These are phyloP conservation scores for Hypoxylon sp. DNA, from an alignment of 2,329 filamentous ascomycete genomes.

Conservation along the genomic window DNA sequence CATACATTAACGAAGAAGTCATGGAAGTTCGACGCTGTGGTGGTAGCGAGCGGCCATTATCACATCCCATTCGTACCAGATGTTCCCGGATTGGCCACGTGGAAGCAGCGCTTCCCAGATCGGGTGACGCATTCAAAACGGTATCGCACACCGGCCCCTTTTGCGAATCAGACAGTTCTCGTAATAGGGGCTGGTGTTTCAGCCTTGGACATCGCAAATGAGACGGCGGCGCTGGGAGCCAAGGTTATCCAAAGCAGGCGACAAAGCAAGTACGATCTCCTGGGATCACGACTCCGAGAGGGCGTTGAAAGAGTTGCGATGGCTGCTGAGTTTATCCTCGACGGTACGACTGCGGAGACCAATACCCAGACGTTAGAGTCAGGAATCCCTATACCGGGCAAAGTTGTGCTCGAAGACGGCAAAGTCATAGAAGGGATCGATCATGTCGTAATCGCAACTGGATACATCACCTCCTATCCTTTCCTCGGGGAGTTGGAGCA, in stretches of 20 bases:
- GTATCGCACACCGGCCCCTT: conserved; percentile 73
- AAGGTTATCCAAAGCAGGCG: conserved; percentile 65
- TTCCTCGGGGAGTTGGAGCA: conserved; percentile 68
- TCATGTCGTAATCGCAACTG: conserved; percentile 72
- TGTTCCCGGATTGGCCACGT: conserved; percentile 67
- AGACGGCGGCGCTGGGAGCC: conserved; percentile 53
- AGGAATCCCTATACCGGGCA: conserved; percentile 60
- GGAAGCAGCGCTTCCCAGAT: conserved; percentile 65
- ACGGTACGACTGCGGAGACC: conserved; percentile 48
- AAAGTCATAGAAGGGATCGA: conserved; percentile 66
- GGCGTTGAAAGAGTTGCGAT: conserved; percentile 65
- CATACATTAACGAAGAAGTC: conserved; percentile 48
- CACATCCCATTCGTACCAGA: conserved; percentile 71
- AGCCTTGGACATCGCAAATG: conserved; percentile 57
- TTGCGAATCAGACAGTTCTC: conserved; percentile 63
- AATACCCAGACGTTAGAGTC: conserved; percentile 21
- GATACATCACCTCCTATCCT: conserved; percentile 75
- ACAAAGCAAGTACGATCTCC: conserved; percentile 70
- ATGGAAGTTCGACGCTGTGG: conserved; percentile 70
- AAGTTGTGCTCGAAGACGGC: conserved; percentile 65
- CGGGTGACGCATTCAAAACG: conserved; percentile 76
- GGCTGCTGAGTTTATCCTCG: conserved; percentile 58
- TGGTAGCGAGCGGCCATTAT: conserved; percentile 76
- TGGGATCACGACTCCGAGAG: conserved; percentile 63
- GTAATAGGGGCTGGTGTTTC: conserved; percentile 65